Conservation (phyloP, 192 early-diverging fungal genomes). For the Glomus cerebriforme region DNA sequence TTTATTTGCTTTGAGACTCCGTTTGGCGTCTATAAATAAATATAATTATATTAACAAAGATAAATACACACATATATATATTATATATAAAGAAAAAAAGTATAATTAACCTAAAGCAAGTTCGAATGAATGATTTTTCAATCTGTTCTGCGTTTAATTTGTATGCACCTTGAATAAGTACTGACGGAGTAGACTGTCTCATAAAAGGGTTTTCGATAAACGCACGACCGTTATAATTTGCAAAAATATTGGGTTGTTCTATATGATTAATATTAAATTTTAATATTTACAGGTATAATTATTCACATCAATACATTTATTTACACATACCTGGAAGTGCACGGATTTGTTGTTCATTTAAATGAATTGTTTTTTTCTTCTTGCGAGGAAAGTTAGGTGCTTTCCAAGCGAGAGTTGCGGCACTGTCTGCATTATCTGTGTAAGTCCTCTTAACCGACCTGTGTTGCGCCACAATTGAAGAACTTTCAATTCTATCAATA, state of each 20-base stretch:
- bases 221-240: neutral
- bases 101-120: neutral
- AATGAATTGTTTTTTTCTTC: neutral
- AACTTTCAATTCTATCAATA: neutral
- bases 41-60: too few relatives aligned
- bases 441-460: slow-evolving; percentile 4
- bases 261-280: neutral
- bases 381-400: neutral
- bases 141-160: slow-evolving; percentile 6
- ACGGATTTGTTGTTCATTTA: neutral
- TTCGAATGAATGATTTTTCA: neutral
- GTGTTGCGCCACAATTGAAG: neutral
- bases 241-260: neutral
- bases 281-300: neutral
- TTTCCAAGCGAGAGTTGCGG: neutral
- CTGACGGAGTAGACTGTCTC: neutral
- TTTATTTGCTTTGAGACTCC: too few relatives aligned
- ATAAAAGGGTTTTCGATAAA: slow-evolving; percentile 10
- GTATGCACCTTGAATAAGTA: neutral
- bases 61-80: too few relatives aligned
- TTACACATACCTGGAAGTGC: slow-evolving; percentile 5
- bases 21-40: too few relatives aligned
- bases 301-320: neutral
- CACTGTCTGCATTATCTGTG: neutral
- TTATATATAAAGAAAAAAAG: too few relatives aligned